Base-by-base conservation (phyloP, 148 eudicot species). In the Arbutus unedo region DNA sequence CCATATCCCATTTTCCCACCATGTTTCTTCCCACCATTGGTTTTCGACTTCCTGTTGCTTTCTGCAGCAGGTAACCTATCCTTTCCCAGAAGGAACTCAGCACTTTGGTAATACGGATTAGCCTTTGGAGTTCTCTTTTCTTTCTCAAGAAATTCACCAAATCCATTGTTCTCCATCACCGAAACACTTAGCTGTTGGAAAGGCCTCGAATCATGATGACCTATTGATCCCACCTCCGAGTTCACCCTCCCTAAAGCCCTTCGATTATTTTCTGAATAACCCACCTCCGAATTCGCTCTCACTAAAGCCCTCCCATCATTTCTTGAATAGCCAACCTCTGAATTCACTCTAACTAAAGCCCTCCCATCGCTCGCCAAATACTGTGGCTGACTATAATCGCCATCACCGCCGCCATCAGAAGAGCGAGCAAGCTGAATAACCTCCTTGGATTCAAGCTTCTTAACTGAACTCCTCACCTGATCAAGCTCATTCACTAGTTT, bases 81-180 rank as follows among this genome's bases (percentile, higher is more conserved):
- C 84, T 93, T 93, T 43, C 93, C 98, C 60, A 93, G 87, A 67
- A 96, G 87, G 54, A 95, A 95, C 78, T 94, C 99, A 0, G 98
- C 91, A 84, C 91, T 93, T 60, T 88, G 87, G 81, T 96, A 94
- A 51, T 60, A 91, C 53, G 90, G 94, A 81, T 96, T 94, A 0
- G 93, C 99, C 90, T 92, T 96, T 0, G 99, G 99, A 53, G 99
- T 94, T 84, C 98, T 87, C 90, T 94, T 96, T 82, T 94, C 95
- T 85, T 92, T 94, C 88, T 94, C 98, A 53, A 87, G 78, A 82
- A 86, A 77, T 76, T 96, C 94, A 78, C 85, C 85, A 57, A 59
- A 67, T 47, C 90, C 93, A 76, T 83, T 88, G 82, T 89, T 88
- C 44, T 88, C 88, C 89, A 86, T 83, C 73, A 96, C 88, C 43